These are phyloP conservation scores for Penicillium crystallinum DNA, from an alignment of 495 filamentous ascomycete genomes.

Conservation along the genomic window DNA sequence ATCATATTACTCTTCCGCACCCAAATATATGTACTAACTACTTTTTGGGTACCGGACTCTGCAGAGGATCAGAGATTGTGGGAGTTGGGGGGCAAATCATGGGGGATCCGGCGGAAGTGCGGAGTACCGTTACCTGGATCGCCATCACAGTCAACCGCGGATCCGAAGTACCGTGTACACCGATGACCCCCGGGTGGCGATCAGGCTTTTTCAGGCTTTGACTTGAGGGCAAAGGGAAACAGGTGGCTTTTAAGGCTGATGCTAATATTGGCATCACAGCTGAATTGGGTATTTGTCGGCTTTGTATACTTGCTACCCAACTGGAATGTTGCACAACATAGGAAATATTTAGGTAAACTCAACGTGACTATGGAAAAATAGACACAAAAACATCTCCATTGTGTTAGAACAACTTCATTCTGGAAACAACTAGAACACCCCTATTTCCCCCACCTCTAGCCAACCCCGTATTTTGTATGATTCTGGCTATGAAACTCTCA, in stretches of 20 bases:
- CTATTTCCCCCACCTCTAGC: too few relatives aligned
- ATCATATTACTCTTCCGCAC: background rate
- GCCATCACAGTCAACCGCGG: background rate
- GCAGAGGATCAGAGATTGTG: constrained; percentile 11
- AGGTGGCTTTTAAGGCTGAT: background rate
- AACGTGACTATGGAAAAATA: too few relatives aligned
- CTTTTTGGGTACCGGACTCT: background rate
- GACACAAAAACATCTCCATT: too few relatives aligned
- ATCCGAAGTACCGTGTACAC: constrained; percentile 17
- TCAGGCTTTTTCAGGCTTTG: background rate
- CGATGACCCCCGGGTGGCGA: constrained; percentile 14
- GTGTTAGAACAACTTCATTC: too few relatives aligned
- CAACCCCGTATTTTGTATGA: background rate
- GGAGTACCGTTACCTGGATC: constrained; percentile 19
- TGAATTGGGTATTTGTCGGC: background rate
- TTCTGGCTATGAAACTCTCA: background rate
- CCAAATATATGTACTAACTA: background rate
- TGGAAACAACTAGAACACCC: too few relatives aligned
- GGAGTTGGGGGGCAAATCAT: constrained; percentile 15
- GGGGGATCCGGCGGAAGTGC: constrained; percentile 10
- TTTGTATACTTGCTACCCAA: background rate
- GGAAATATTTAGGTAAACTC: background rate
- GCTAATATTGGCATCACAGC: background rate
- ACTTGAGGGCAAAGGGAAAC: background rate
- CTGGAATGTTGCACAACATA: background rate